Conservation (phyloP, 768 basidiomycete genomes). For the Russula emetica region DNA sequence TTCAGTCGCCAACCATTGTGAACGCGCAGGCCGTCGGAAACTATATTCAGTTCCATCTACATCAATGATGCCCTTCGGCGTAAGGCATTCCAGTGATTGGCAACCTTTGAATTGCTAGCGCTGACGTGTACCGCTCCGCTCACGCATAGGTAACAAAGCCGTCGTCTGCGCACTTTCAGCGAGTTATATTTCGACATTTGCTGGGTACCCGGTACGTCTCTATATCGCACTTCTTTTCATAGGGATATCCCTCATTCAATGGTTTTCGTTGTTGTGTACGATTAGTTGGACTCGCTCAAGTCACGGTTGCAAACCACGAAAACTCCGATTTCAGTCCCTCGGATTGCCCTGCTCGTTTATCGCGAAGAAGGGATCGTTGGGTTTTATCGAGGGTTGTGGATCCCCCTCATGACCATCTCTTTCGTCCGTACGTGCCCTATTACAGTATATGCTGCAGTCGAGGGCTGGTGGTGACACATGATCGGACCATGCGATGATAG, state of each 20-base stretch:
- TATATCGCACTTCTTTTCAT: too few species aligned
- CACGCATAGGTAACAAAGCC: conserved; percentile 66
- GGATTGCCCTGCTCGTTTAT: conserved; percentile 67
- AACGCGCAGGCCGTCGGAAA: conserved; percentile 19
- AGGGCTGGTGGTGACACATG: conserved; percentile 12
- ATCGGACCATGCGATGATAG: conserved; percentile 38
- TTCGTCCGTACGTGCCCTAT: conserved; percentile 75
- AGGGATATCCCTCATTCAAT: background rate
- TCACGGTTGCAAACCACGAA: conserved; percentile 85
- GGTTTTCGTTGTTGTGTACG: background rate
- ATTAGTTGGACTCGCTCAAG: conserved; percentile 89
- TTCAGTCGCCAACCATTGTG: conserved; percentile 6
- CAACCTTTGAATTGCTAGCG: background rate
- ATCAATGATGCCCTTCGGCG: conserved; percentile 28
- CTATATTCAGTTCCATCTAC: conserved; percentile 25
- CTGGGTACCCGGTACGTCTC: conserved; percentile 74
- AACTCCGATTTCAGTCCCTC: conserved; percentile 66
- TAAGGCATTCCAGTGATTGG: conserved; percentile 6
- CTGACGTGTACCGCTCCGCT: conserved; percentile 19
- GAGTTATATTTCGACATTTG: conserved; percentile 88
- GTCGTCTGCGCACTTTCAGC: conserved; percentile 88
- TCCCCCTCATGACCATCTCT: conserved; percentile 92
- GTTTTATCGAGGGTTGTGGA: conserved; percentile 87
- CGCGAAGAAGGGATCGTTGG: conserved; percentile 83
- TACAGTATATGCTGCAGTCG: conserved; percentile 4